A percentile compares a stretch with the other conserved stretches of the same genome.
Evolutionary conservation across 805 yeast genomes (phyloP).

Genomic region (Yamadazyma ubonensis): DNA sequence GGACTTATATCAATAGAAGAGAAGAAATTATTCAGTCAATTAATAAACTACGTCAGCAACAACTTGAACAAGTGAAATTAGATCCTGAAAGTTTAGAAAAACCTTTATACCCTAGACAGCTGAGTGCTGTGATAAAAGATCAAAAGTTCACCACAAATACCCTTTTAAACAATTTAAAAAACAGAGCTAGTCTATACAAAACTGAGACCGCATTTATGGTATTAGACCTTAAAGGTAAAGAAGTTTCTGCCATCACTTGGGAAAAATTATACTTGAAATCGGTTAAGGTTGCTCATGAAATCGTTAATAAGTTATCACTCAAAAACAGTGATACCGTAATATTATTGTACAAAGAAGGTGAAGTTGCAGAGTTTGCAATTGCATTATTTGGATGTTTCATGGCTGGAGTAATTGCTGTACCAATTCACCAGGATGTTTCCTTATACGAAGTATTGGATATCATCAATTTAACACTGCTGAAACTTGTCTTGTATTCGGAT

Average conservation of each 20-base stretch:
- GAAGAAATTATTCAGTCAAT: conserved; percentile 44
- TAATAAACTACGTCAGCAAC: conserved; percentile 34
- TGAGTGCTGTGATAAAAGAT: conserved; percentile 21
- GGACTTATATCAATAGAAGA: conserved; percentile 46
- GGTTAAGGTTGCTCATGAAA: conserved; percentile 83
- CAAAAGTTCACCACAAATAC: conserved; percentile 30
- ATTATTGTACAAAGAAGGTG: conserved; percentile 77
- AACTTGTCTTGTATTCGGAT: conserved; percentile 78
- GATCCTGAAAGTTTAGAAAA: conserved; percentile 45
- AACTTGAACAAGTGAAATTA: conserved; percentile 22
- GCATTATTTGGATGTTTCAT: conserved; percentile 89
- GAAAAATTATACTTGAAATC: conserved; percentile 80
- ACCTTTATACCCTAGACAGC: conserved; percentile 58
- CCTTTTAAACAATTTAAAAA: conserved; percentile 68
- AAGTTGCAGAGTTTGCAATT: conserved; percentile 79
- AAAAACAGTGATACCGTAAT: conserved; percentile 83
- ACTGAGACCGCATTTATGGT: conserved; percentile 66
- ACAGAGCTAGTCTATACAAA: conserved; percentile 64
- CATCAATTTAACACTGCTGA: conserved; percentile 70
- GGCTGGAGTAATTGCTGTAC: conserved; percentile 94
- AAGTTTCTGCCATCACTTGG: conserved; percentile 76
- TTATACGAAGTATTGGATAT: conserved; percentile 69
- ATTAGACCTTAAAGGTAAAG: conserved; percentile 80
- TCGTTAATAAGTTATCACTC: conserved; percentile 67
- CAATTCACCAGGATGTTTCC: conserved; percentile 74